Evolutionary conservation across 179 eudicot species (phyloP).

Genomic region (Pouteria campechiana): DNA sequence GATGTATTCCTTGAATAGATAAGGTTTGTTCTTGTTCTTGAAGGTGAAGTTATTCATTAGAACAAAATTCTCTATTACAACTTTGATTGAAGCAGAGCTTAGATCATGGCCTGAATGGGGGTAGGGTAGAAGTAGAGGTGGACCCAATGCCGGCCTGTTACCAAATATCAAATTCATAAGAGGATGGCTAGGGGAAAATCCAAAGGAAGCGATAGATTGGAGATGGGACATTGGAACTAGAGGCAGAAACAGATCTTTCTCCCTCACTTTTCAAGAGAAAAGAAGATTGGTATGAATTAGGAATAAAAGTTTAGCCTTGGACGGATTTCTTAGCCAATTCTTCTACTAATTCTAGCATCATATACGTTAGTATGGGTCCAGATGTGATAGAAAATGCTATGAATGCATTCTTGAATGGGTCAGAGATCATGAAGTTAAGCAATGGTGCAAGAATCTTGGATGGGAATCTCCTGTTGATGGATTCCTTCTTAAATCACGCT

Average conservation of each 20-base stretch:
- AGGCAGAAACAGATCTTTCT: slow-evolving; percentile 25
- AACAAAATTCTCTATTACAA: slow-evolving; percentile 61
- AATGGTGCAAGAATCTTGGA: slow-evolving; percentile 31
- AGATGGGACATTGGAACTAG: slow-evolving; percentile 35
- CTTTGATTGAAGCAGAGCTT: slow-evolving; percentile 39
- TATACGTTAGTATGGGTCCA: slow-evolving; percentile 63
- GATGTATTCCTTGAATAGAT: slow-evolving; percentile 54
- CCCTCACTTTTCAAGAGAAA: slow-evolving; percentile 23
- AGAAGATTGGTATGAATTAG: too few species aligned
- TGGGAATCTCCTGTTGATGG: slow-evolving; percentile 9
- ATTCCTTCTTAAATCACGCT: slow-evolving; percentile 8
- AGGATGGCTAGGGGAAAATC: slow-evolving; percentile 26
- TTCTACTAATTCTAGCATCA: slow-evolving; percentile 6
- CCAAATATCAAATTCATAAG: slow-evolving; percentile 43
- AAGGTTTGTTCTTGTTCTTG: slow-evolving; percentile 34
- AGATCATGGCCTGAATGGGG: slow-evolving; percentile 33
- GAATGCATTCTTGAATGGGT: slow-evolving; percentile 48
- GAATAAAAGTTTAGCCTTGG: too few species aligned
- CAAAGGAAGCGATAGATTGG: slow-evolving; percentile 52
- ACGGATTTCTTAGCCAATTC: slow-evolving; percentile 53
- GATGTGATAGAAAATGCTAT: slow-evolving; percentile 19
- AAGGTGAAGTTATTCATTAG: slow-evolving; percentile 57
- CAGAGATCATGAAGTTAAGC: slow-evolving; percentile 48
- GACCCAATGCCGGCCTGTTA: slow-evolving; percentile 67
- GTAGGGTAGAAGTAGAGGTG: slow-evolving; percentile 58